These are phyloP conservation scores for Acacia pycnantha DNA, from an alignment of 331 rosid species.

Conservation along the genomic window DNA sequence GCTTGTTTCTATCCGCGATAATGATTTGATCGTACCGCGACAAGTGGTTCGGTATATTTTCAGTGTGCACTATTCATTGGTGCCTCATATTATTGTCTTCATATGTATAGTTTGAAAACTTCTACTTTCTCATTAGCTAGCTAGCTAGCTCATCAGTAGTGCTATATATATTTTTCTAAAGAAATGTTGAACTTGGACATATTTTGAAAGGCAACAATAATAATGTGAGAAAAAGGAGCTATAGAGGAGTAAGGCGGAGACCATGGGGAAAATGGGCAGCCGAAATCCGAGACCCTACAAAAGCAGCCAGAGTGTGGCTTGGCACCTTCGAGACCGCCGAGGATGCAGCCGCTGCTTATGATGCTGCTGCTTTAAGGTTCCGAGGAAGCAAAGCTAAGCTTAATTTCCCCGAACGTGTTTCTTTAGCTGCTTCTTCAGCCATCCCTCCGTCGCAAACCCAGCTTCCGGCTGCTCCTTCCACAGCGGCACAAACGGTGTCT, in stretches of 20 bases:
- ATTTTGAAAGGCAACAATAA: slow-evolving; percentile 17
- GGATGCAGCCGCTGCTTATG: slow-evolving; percentile 60
- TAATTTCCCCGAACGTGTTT: slow-evolving; percentile 49
- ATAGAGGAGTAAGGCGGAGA: slow-evolving; percentile 64
- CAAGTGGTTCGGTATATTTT: background rate
- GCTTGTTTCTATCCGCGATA: slow-evolving; percentile 1
- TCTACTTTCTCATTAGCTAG: background rate
- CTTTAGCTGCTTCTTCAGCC: background rate
- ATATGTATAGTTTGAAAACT: background rate
- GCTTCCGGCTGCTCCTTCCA: background rate
- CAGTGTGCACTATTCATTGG: background rate
- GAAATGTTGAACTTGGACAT: background rate
- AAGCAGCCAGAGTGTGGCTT: slow-evolving; percentile 65
- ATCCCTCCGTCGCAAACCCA: background rate
- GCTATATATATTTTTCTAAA: background rate
- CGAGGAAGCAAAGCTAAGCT: slow-evolving; percentile 64
- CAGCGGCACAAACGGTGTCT: background rate
- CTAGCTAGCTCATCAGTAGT: background rate
- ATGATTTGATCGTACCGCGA: slow-evolving; percentile 11
- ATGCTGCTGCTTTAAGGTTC: slow-evolving; percentile 53
- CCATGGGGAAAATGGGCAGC: slow-evolving; percentile 79
- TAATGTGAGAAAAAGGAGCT: slow-evolving; percentile 35
- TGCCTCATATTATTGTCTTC: background rate
- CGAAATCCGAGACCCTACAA: slow-evolving; percentile 61
- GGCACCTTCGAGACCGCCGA: slow-evolving; percentile 68